phyloP scores from a whole-genome alignment of 140 eudicot genomes.

The Flaveria floridana region DNA sequence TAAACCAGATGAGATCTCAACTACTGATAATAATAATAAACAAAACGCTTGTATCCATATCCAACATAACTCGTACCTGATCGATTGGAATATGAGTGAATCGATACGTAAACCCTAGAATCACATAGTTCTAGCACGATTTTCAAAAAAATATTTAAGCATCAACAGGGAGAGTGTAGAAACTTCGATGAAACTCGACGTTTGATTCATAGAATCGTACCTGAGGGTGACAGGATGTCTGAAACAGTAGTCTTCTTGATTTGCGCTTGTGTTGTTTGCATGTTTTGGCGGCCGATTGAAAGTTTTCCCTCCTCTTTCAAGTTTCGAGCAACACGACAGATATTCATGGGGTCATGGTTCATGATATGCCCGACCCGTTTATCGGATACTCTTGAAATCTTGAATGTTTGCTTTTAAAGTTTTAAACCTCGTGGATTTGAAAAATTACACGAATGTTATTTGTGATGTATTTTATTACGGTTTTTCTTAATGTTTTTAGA shows the following conservation, averaged over 20 bases:
- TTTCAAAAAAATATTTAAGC: background rate
- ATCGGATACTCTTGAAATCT: too few relatives aligned
- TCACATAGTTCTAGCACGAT: background rate
- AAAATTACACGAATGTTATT: too few relatives aligned
- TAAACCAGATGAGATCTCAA: conserved; percentile 7
- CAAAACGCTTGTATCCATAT: background rate
- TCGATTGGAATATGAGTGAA: background rate
- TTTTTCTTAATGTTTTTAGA: too few relatives aligned
- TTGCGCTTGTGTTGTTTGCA: background rate
- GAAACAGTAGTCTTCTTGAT: background rate
- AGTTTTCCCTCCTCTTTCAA: background rate
- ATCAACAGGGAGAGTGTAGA: background rate
- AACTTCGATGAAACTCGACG: background rate
- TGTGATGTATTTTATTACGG: too few relatives aligned
- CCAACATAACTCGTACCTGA: background rate
- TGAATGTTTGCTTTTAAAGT: too few relatives aligned
- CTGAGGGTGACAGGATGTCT: background rate
- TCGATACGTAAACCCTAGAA: conserved; percentile 10
- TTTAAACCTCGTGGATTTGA: too few relatives aligned
- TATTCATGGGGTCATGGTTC: background rate
- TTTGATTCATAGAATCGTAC: background rate
- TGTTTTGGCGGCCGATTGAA: background rate
- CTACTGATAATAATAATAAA: background rate
- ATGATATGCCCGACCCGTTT: too few relatives aligned
- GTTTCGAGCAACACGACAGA: background rate